Percentiles rank a stretch among this genome's conserved stretches.
Evolutionary conservation across 1,284 basidiomycete genomes (phyloP).

Genomic region (Sporisorium graminicola): DNA sequence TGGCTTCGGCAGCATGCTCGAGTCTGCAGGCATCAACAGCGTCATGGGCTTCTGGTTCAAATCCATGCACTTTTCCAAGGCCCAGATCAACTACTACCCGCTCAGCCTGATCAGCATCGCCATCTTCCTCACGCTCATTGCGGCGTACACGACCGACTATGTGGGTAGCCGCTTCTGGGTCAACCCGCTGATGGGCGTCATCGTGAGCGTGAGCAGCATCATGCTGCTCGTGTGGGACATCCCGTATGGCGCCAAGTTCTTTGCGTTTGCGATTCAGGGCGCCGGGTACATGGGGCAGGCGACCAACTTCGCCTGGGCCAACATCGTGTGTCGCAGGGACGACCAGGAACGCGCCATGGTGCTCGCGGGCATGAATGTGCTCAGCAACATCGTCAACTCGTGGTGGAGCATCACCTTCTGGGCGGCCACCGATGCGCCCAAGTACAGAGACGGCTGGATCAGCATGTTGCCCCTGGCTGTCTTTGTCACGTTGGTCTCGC

Average conservation of each 20-base stretch:
- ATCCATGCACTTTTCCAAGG: conserved; percentile 63
- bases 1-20: conserved; percentile 78
- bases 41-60: conserved; percentile 82
- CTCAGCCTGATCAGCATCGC: conserved; percentile 48
- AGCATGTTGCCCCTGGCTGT: conserved; percentile 48
- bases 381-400: conserved; percentile 48
- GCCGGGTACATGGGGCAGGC: conserved; percentile 64
- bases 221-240: conserved; percentile 56
- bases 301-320: conserved; percentile 68
- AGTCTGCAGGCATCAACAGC: conserved; percentile 80
- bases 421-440: conserved; percentile 57
- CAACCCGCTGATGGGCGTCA: conserved; percentile 50
- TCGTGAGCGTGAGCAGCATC: conserved; percentile 38
- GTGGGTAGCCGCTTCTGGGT: conserved; percentile 36
- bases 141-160: conserved; percentile 45
- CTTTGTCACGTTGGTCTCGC: conserved; percentile 30
- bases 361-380: conserved; percentile 56
- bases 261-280: conserved; percentile 61
- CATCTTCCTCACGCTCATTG: conserved; percentile 46
- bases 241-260: conserved; percentile 56
- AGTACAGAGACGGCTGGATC: conserved; percentile 59
- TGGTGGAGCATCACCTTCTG: conserved; percentile 65
- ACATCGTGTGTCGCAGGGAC: conserved; percentile 56
- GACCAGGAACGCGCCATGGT: conserved; percentile 63
- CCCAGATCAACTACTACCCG: conserved; percentile 54